These are phyloP conservation scores for Saprolegnia parasitica DNA, from an alignment of 352 stramenopile genomes.

Conservation along the genomic window DNA sequence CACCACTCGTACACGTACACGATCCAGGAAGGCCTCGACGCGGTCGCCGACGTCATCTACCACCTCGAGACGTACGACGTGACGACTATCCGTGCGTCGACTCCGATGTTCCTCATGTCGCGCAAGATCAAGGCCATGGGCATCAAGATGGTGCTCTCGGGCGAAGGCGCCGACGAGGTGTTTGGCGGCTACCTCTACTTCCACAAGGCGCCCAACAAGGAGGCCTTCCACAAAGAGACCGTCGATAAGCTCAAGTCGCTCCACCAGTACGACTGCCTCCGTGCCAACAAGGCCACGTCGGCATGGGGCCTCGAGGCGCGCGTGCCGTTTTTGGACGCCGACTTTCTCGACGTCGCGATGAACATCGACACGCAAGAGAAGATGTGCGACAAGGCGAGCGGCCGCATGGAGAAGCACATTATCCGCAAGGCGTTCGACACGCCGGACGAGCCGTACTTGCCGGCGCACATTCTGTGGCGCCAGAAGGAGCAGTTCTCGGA, in stretches of 20 bases:
- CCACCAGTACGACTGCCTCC: constrained; percentile 98
- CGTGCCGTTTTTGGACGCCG: constrained; percentile 97
- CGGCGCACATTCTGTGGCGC: constrained; percentile 96
- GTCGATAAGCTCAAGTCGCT: constrained; percentile 95
- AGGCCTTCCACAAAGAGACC: constrained; percentile 88
- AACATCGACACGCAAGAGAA: constrained; percentile 97
- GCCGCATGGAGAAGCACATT: constrained; percentile 98
- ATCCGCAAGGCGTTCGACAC: constrained; percentile 98
- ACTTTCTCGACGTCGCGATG: constrained; percentile 98
- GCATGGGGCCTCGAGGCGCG: constrained; percentile 97
- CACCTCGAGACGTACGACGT: constrained; percentile 98
- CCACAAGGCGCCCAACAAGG: constrained; percentile 96
- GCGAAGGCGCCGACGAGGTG: constrained; percentile 97
- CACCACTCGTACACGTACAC: constrained; percentile 99
- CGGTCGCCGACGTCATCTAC: constrained; percentile 96
- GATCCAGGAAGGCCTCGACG: constrained; percentile 97
- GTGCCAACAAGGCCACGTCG: constrained; percentile 98
- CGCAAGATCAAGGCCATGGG: constrained; percentile 99
- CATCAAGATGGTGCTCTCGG: constrained; percentile 99
- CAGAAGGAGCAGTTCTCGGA: constrained; percentile 99
- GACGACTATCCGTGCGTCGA: constrained; percentile 96
- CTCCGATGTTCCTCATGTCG: constrained; percentile 99
- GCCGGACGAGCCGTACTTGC: constrained; percentile 96
- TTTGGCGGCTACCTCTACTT: constrained; percentile 99
- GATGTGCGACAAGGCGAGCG: constrained; percentile 86